Conservation (phyloP, 441 rosid species). For the Populus hybrid region DNA sequence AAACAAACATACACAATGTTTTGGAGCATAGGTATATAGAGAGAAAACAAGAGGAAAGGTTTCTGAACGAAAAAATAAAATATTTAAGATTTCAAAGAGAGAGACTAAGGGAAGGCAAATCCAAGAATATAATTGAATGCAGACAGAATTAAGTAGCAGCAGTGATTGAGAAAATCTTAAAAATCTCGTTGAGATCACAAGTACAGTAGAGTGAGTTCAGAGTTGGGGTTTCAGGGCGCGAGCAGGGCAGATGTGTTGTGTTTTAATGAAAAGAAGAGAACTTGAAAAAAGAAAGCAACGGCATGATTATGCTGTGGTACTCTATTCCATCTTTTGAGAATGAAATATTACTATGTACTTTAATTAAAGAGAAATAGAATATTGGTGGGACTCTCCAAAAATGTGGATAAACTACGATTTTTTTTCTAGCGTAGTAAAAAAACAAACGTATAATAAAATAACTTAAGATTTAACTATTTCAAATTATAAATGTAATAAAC, state of each 20-base stretch:
- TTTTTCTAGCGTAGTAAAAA: too few relatives aligned
- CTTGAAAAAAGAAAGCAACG: background rate
- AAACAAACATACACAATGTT: constrained; percentile 9
- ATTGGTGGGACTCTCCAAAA: background rate
- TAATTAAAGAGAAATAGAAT: background rate
- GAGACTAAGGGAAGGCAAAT: constrained; percentile 30
- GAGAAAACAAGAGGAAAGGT: background rate
- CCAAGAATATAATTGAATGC: background rate
- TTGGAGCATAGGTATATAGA: background rate
- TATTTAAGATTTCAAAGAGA: background rate
- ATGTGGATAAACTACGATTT: background rate
- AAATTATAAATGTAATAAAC: too few relatives aligned
- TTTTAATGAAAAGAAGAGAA: background rate
- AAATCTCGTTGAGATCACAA: background rate
- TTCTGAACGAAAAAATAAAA: too few relatives aligned
- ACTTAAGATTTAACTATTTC: too few relatives aligned
- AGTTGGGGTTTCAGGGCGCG: background rate
- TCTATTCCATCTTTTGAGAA: background rate
- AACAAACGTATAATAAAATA: too few relatives aligned
- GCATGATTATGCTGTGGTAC: constrained; percentile 1
- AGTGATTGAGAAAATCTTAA: background rate
- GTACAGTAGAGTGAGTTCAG: background rate
- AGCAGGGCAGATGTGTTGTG: background rate
- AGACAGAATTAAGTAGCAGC: background rate
- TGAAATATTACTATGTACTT: background rate